These are phyloP conservation scores for Capronia coronata DNA, from an alignment of 2,329 filamentous ascomycete species.

Conservation along the genomic window DNA sequence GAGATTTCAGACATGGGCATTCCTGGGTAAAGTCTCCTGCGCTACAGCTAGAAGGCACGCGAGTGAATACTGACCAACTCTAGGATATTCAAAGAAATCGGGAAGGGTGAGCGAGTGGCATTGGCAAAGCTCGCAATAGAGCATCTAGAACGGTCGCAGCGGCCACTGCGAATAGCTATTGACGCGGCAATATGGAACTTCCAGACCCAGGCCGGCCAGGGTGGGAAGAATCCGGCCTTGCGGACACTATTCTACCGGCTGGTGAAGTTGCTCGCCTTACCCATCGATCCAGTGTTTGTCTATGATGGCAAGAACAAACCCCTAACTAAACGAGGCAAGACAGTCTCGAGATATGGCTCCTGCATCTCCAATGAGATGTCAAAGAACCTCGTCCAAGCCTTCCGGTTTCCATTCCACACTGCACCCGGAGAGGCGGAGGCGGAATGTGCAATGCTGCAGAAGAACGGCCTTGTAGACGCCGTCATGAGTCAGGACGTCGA, in stretches of 20 bases:
- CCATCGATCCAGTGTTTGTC: conserved; percentile 82
- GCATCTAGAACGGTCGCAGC: conserved; percentile 61
- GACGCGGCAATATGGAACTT: conserved; percentile 98
- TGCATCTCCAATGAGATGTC: conserved; percentile 65
- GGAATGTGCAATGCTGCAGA: conserved; percentile 83
- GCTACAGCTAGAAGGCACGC: neutral
- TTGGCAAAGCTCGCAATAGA: conserved; percentile 76
- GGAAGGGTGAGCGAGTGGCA: conserved; percentile 69
- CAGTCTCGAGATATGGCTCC: conserved; percentile 50
- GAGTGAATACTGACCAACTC: neutral
- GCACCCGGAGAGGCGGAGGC: conserved; percentile 94
- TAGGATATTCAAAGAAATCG: conserved; percentile 87
- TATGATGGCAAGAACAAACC: conserved; percentile 86
- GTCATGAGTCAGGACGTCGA: conserved; percentile 96
- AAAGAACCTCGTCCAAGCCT: conserved; percentile 75
- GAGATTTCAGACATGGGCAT: conserved; percentile 36
- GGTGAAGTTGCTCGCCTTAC: conserved; percentile 64
- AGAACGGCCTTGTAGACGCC: conserved; percentile 76
- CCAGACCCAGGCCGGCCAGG: conserved; percentile 77
- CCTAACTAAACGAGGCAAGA: conserved; percentile 80
- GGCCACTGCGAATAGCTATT: conserved; percentile 78
- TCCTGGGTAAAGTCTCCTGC: conserved; percentile 36
- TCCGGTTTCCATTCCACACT: conserved; percentile 76
- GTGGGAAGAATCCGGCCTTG: conserved; percentile 82
- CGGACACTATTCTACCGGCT: conserved; percentile 91